These are phyloP conservation scores for Planoprotostelium fungivorum DNA, from an alignment of 78 protist species.

Conservation along the genomic window DNA sequence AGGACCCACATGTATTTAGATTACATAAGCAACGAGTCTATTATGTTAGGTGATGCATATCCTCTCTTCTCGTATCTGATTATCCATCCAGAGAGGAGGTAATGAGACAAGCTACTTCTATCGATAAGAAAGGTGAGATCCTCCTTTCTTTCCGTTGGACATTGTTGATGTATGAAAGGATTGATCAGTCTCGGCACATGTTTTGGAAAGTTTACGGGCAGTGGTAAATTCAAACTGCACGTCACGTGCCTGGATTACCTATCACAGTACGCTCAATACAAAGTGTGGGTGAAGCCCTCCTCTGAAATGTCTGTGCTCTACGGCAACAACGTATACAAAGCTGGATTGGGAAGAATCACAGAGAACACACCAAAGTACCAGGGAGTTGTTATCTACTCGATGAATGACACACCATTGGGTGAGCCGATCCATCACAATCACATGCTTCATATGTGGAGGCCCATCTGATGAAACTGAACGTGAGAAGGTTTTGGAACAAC, in stretches of 20 bases:
- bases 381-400: conserved; percentile 95
- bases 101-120: conserved; percentile 19
- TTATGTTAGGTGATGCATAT: conserved; percentile 51
- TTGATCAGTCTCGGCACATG: conserved; percentile 88
- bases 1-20: conserved; percentile 94
- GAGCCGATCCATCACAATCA: background rate
- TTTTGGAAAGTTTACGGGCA: conserved; percentile 96
- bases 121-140: background rate
- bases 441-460: background rate
- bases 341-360: conserved; percentile 97
- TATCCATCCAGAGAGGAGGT: conserved; percentile 11
- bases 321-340: conserved; percentile 96
- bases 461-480: background rate
- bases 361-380: conserved; percentile 89
- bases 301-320: conserved; percentile 95
- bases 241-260: conserved; percentile 93
- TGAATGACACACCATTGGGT: conserved; percentile 94
- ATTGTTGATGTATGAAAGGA: conserved; percentile 66
- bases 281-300: conserved; percentile 96
- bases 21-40: conserved; percentile 94
- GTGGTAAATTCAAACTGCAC: conserved; percentile 90
- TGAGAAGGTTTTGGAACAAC: conserved; percentile 90
- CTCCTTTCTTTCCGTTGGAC: background rate
- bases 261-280: conserved; percentile 93
- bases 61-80: background rate